A percentile compares a stretch with the other conserved stretches of the same genome.
These are phyloP conservation scores for Tagetes erecta DNA, from an alignment of 129 eudicot species.

Conservation along the genomic window DNA sequence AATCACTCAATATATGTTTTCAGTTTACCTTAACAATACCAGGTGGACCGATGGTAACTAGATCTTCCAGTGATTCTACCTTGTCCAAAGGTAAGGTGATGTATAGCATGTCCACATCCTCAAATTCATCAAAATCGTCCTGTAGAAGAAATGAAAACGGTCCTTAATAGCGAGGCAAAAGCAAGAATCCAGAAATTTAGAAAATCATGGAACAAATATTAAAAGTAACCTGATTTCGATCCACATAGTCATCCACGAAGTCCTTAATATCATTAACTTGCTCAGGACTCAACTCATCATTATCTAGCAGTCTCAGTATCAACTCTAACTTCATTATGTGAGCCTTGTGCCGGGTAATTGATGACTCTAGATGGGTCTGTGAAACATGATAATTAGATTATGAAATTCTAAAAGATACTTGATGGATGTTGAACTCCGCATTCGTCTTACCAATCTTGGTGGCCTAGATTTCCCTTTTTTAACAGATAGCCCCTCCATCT, in stretches of 20 bases:
- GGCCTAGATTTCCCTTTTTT: constrained; percentile 98
- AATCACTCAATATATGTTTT: background rate
- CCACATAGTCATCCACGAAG: constrained; percentile 95
- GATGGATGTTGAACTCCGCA: background rate
- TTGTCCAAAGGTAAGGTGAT: constrained; percentile 78
- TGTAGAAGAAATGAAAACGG: constrained; percentile 27
- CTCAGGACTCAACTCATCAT: constrained; percentile 96
- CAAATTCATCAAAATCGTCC: constrained; percentile 97
- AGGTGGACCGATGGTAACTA: constrained; percentile 82
- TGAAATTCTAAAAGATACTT: background rate
- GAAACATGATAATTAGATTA: constrained; percentile 2
- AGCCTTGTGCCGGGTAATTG: constrained; percentile 94
- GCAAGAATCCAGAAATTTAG: background rate
- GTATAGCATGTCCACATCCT: constrained; percentile 94
- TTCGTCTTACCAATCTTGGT: constrained; percentile 81
- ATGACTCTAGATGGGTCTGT: constrained; percentile 92
- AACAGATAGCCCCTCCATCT: constrained; percentile 87
- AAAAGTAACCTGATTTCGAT: constrained; percentile 78
- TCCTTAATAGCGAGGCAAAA: background rate
- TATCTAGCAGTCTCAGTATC: constrained; percentile 90
- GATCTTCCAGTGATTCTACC: constrained; percentile 96
- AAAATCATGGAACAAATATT: background rate
- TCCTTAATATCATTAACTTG: constrained; percentile 97
- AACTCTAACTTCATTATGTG: constrained; percentile 94
- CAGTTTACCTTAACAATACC: constrained; percentile 70